Evolutionary conservation across 495 filamentous ascomycete species (phyloP).

Genomic region (Collariella sp.): DNA sequence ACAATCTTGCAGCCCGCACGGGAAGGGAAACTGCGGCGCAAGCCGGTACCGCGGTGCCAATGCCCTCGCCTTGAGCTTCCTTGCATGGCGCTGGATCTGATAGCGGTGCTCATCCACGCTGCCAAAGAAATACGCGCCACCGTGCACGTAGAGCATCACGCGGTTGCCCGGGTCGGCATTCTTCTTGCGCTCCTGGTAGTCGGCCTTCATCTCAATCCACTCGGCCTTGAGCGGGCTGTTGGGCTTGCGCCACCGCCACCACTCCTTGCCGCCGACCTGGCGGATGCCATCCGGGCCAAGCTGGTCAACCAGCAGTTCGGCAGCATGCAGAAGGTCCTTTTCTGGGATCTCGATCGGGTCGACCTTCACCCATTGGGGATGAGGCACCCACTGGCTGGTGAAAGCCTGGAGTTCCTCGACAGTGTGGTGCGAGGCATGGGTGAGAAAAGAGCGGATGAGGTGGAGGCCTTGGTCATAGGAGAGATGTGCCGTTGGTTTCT

Average conservation of each 20-base stretch:
- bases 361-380: slow-evolving; percentile 78
- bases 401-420: slow-evolving; percentile 90
- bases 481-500: slow-evolving; percentile 77
- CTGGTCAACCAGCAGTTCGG: slow-evolving; percentile 53
- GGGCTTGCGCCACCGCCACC: slow-evolving; percentile 86
- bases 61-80: slow-evolving; percentile 82
- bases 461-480: slow-evolving; percentile 93
- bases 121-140: slow-evolving; percentile 65
- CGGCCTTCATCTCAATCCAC: slow-evolving; percentile 89
- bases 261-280: slow-evolving; percentile 69
- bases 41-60: slow-evolving; percentile 84
- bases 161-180: slow-evolving; percentile 50
- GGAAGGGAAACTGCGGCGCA: slow-evolving; percentile 90
- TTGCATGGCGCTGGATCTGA: slow-evolving; percentile 89
- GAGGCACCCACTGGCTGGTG: slow-evolving; percentile 80
- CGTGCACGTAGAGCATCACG: slow-evolving; percentile 90
- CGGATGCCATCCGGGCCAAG: slow-evolving; percentile 66
- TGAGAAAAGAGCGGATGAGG: slow-evolving; percentile 75
- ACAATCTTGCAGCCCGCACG: slow-evolving; percentile 83
- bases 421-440: slow-evolving; percentile 72
- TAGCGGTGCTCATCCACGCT: slow-evolving; percentile 93
- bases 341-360: slow-evolving; percentile 63
- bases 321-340: slow-evolving; percentile 51
- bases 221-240: slow-evolving; percentile 63
- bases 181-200: slow-evolving; percentile 63